These are phyloP conservation scores for Rhizophagus sp. DNA, from an alignment of 192 early-diverging fungal genomes.

Conservation along the genomic window DNA sequence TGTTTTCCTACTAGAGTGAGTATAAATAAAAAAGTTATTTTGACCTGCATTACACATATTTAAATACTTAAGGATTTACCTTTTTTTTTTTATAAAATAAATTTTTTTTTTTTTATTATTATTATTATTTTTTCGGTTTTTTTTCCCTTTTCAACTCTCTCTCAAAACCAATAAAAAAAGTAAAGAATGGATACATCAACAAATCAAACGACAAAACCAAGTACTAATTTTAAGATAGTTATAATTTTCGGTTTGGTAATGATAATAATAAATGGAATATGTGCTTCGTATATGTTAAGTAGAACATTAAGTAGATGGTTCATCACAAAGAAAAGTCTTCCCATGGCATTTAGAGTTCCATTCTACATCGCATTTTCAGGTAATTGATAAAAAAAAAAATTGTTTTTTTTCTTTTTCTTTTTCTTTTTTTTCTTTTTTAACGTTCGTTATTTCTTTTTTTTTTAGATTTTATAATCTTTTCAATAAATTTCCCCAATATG, in stretches of 20 bases:
- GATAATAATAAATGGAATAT: neutral
- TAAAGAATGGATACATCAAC: neutral
- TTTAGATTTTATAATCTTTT: neutral
- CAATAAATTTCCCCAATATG: neutral
- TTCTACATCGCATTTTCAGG: slow-evolving; percentile 25
- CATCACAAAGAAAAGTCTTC: neutral
- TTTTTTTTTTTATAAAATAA: neutral
- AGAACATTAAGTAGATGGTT: neutral
- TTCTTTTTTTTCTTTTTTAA: neutral
- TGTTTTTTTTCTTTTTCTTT: too few species aligned
- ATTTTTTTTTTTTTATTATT: neutral
- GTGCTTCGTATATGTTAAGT: slow-evolving; percentile 2
- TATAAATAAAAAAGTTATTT: too few species aligned
- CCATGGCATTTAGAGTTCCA: slow-evolving; percentile 15
- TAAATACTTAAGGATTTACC: neutral
- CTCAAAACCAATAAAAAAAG: neutral
- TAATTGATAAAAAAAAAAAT: too few species aligned
- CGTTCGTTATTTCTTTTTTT: neutral
- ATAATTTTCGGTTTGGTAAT: neutral
- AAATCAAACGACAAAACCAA: neutral
- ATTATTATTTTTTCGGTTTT: too few species aligned
- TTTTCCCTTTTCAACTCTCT: too few species aligned
- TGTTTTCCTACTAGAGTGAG: too few species aligned
- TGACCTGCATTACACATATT: too few species aligned
- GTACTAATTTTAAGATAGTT: neutral